Percentiles rank a stretch among this genome's conserved stretches.
Conservation (phyloP, 768 basidiomycete species). For the Hygrophoropsis aurantiaca region DNA sequence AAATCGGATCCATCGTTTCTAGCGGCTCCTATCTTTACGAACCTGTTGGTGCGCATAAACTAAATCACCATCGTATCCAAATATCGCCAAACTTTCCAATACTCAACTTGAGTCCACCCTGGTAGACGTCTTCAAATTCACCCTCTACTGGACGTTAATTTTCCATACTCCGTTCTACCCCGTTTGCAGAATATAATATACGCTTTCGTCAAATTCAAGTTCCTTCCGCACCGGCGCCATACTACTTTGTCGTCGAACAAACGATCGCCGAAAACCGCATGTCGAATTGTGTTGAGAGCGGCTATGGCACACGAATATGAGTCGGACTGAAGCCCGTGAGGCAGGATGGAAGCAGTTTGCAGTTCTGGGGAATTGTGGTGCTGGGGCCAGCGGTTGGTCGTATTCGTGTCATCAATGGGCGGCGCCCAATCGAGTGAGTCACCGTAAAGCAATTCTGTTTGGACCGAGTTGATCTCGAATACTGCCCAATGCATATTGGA, state of each 20-base stretch:
- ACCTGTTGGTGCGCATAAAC: too few relatives aligned
- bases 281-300: not conserved
- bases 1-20: too few relatives aligned
- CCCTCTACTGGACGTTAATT: slow-evolving; percentile 37
- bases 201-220: slow-evolving; percentile 33
- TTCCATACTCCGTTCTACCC: slow-evolving; percentile 31
- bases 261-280: not conserved
- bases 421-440: not conserved
- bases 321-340: too few relatives aligned
- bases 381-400: not conserved
- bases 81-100: too few relatives aligned
- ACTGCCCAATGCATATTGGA: not conserved
- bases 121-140: slow-evolving; percentile 36
- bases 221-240: too few relatives aligned
- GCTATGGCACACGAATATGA: not conserved
- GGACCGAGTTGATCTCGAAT: not conserved
- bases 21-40: too few relatives aligned
- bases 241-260: too few relatives aligned
- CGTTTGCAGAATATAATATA: slow-evolving; percentile 28
- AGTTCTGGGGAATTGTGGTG: too few relatives aligned
- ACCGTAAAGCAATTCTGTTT: not conserved
- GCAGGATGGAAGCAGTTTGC: too few relatives aligned
- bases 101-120: too few relatives aligned
- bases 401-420: not conserved
- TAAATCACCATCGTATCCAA: too few relatives aligned